A percentile compares a stretch with the other conserved stretches of the same genome.
Evolutionary conservation across 495 filamentous ascomycete genomes (phyloP).

Genomic region (Aspergillus campestris): DNA sequence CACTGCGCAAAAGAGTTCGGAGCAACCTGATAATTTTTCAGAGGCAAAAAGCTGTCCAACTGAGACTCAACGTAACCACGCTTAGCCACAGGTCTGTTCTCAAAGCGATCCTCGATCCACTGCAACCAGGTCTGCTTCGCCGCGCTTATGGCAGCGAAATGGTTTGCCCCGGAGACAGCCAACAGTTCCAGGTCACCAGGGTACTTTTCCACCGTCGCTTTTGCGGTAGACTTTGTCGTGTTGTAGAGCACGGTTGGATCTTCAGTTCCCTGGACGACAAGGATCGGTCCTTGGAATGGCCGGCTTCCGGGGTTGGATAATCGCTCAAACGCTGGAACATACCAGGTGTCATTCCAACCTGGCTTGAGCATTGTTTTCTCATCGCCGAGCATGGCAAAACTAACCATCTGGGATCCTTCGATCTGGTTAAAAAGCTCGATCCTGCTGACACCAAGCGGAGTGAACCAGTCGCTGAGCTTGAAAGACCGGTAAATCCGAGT

Average conservation of each 20-base stretch:
- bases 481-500: slow-evolving; percentile 12
- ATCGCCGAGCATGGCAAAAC: slow-evolving; percentile 11
- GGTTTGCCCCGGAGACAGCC: slow-evolving; percentile 21
- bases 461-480: slow-evolving; percentile 18
- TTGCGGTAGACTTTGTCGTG: slow-evolving; percentile 17
- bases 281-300: slow-evolving; percentile 33
- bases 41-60: slow-evolving; percentile 18
- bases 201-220: slow-evolving; percentile 23
- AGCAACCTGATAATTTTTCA: slow-evolving; percentile 14
- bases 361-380: slow-evolving; percentile 16
- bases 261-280: slow-evolving; percentile 30
- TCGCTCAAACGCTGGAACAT: slow-evolving; percentile 14
- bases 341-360: slow-evolving; percentile 14
- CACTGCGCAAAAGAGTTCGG: slow-evolving; percentile 21
- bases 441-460: slow-evolving; percentile 18
- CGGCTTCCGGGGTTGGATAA: slow-evolving; percentile 20
- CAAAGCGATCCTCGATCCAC: slow-evolving; percentile 36
- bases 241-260: slow-evolving; percentile 21
- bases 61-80: slow-evolving; percentile 8
- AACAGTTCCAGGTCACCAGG: slow-evolving; percentile 24
- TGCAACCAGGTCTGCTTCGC: slow-evolving; percentile 27
- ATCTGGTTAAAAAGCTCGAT: slow-evolving; percentile 21
- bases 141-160: slow-evolving; percentile 29
- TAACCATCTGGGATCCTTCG: slow-evolving; percentile 22
- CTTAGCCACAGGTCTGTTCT: slow-evolving; percentile 9